Conservation (phyloP, 2,329 filamentous ascomycete genomes). For the Colletotrichum navitas region DNA sequence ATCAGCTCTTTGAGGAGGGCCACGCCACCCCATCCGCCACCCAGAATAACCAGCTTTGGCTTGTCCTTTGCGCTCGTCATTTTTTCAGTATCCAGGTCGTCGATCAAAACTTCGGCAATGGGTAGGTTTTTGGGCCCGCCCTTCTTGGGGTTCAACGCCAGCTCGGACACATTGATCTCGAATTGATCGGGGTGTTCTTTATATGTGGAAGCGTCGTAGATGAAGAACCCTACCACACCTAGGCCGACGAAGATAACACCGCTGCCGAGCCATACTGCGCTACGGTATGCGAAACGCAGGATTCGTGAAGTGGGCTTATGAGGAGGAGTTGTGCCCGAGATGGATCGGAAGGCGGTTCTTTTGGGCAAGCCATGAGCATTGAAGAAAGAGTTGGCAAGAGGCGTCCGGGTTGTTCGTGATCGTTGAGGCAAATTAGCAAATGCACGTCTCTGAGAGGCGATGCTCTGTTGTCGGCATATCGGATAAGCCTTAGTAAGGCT, state of each 20-base stretch:
- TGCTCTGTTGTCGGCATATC: slow-evolving; percentile 17
- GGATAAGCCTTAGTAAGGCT: slow-evolving; percentile 27
- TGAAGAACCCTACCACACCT: slow-evolving; percentile 85
- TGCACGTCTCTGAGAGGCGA: slow-evolving; percentile 34
- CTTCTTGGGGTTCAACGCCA: slow-evolving; percentile 82
- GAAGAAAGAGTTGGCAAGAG: slow-evolving; percentile 41
- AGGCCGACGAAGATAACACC: slow-evolving; percentile 78
- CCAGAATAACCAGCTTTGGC: slow-evolving; percentile 90
- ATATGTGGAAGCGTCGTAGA: slow-evolving; percentile 95
- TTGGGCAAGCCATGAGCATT: slow-evolving; percentile 27
- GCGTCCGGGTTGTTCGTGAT: slow-evolving; percentile 28
- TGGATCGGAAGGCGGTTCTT: slow-evolving; percentile 50
- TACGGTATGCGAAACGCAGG: slow-evolving; percentile 74
- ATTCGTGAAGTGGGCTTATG: slow-evolving; percentile 60
- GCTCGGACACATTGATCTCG: slow-evolving; percentile 86
- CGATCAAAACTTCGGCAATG: slow-evolving; percentile 87
- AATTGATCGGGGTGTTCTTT: slow-evolving; percentile 73
- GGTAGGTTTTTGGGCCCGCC: slow-evolving; percentile 97
- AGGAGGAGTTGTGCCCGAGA: slow-evolving; percentile 65
- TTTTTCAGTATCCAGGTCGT: slow-evolving; percentile 84
- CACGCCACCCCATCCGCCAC: slow-evolving; percentile 95
- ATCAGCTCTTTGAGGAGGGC: slow-evolving; percentile 91
- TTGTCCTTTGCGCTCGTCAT: slow-evolving; percentile 84
- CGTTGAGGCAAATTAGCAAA: slow-evolving; percentile 32
- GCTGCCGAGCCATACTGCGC: slow-evolving; percentile 79